phyloP scores from a whole-genome alignment of 2,329 filamentous ascomycete species.

The Penicillium corylophilum region DNA sequence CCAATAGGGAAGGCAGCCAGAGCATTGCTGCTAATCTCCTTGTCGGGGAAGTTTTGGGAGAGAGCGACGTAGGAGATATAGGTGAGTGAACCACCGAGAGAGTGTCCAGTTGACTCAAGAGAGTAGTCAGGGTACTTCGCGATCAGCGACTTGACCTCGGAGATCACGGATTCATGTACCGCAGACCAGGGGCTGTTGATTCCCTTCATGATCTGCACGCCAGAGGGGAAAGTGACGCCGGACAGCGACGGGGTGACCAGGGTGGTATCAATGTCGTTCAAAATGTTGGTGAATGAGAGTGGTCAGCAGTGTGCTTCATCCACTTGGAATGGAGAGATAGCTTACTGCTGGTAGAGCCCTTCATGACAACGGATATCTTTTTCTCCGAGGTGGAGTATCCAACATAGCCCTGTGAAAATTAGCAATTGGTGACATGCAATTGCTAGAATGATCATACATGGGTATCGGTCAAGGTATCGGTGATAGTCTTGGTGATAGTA shows the following conservation, averaged over 20 bases:
- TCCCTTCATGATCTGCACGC: conserved; percentile 29
- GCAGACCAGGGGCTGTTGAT: conserved; percentile 29
- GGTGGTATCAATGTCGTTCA: conserved; percentile 28
- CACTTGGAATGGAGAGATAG: not conserved
- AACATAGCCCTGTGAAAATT: conserved; percentile 24
- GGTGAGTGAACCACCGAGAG: conserved; percentile 32
- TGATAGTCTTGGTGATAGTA: conserved; percentile 29
- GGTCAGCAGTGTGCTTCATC: not conserved
- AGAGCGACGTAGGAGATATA: conserved; percentile 34
- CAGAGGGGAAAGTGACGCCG: conserved; percentile 29
- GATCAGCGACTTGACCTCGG: conserved; percentile 27
- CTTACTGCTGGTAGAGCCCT: conserved; percentile 29
- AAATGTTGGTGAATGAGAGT: conserved; percentile 16
- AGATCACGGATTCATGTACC: conserved; percentile 30
- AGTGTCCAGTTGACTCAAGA: conserved; percentile 32
- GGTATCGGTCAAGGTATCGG: conserved; percentile 24
- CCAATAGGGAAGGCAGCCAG: conserved; percentile 35
- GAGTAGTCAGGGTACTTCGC: conserved; percentile 29
- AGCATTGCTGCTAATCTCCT: conserved; percentile 30
- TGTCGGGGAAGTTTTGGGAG: conserved; percentile 31
- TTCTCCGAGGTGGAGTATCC: conserved; percentile 27
- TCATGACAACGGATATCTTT: conserved; percentile 32
- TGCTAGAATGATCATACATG: conserved; percentile 12
- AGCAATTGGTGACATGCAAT: not conserved
- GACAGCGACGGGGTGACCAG: conserved; percentile 26